A percentile compares a stretch with the other conserved stretches of the same genome.
Conservation (phyloP, 108 stramenopile genomes). For the Skeletonema grethae region DNA sequence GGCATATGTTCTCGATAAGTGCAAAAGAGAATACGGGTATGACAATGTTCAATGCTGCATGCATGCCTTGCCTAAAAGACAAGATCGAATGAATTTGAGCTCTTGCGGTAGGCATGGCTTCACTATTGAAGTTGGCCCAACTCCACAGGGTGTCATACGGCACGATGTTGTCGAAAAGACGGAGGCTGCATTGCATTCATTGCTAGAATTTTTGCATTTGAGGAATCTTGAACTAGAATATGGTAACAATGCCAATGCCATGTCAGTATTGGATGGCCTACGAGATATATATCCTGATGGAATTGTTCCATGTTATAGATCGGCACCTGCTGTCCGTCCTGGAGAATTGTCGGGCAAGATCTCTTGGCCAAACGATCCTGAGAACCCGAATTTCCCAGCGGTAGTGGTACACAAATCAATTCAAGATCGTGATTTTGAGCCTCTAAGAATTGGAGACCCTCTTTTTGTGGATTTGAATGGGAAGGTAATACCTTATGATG, state of each 20-base stretch:
- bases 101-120: constrained; percentile 70
- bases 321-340: constrained; percentile 63
- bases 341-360: constrained; percentile 82
- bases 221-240: constrained; percentile 43
- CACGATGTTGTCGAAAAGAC: constrained; percentile 84
- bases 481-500: constrained; percentile 66
- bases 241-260: constrained; percentile 1
- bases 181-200: constrained; percentile 53
- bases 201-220: constrained; percentile 71
- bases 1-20: constrained; percentile 71
- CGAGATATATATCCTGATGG: constrained; percentile 40
- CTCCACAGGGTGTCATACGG: constrained; percentile 80
- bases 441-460: constrained; percentile 67
- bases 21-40: constrained; percentile 34
- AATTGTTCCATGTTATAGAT: constrained; percentile 74
- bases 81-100: constrained; percentile 69
- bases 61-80: constrained; percentile 62
- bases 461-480: constrained; percentile 75
- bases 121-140: constrained; percentile 84
- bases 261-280: constrained; percentile 31
- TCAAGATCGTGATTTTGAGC: constrained; percentile 74
- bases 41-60: constrained; percentile 53
- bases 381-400: constrained; percentile 70
- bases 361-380: constrained; percentile 65
- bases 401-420: constrained; percentile 59